Base-by-base conservation (phyloP, 148 eudicot species). In the Chenopodium berlandieri region DNA sequence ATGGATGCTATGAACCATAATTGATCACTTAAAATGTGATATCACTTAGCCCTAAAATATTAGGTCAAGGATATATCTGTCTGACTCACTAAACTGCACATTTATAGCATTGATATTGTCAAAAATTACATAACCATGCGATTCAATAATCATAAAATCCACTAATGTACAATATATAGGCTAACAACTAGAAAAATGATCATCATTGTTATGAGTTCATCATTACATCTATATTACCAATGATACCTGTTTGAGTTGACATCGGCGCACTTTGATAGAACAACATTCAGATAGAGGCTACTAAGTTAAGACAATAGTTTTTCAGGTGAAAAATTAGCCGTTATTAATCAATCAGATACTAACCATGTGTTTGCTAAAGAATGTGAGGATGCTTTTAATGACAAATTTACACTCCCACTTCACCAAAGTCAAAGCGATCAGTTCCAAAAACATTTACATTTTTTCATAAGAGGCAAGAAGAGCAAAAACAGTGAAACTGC, bases 221-320 rank as follows among this genome's bases (percentile, higher is more conserved):
- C 9, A 37, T 37, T 37, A 0, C 47, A 73, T 60, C 74, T 32
- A 50, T 23, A 22, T 64, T 27, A 34, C 37, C 13, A n/a, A 81
- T 54, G 60, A 54, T 64, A 95, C 99, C 98, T 95, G 97, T 78
- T 93, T 93, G 79, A 90, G 88, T 82, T 95, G 99, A 31, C 99
- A 97, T 10, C 99, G 91, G 32, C 99, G 97, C 40, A 4, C 87
- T 95, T 93, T 30, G 99, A 92, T 68, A 95, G 68, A 50, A 93
- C 86, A 72, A 89, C 80, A 85, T 93, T 95, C 88, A 93, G 99
- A 72, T 94, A 23, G 25, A 23, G 25, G 25, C 25, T 23, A 23
- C 25, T 23, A 23, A 23, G 25, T 23, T 23, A 0, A 23, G 25
- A 23, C 25, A 23, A 23, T 23, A 23, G 25, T 23, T 23, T 23